Evolutionary conservation across 805 yeast species (phyloP).

Genomic region (Isabelozyma heimii): DNA sequence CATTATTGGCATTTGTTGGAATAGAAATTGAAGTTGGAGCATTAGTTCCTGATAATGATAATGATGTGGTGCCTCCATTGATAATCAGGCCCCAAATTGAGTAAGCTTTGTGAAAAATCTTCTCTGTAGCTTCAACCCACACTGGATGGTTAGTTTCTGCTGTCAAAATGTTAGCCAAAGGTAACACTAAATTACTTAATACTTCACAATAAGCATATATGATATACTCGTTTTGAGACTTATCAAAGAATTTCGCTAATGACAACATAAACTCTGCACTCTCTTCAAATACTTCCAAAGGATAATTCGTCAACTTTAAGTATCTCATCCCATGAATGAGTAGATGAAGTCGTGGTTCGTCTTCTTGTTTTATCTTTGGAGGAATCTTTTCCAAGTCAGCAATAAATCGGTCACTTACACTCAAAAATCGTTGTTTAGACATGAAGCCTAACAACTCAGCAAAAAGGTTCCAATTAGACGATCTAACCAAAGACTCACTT

Average conservation of each 20-base stretch:
- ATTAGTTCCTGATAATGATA: not conserved
- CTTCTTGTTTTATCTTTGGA: constrained; percentile 24
- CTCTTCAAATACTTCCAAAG: constrained; percentile 88
- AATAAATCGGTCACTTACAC: constrained; percentile 90
- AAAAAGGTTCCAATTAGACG: constrained; percentile 91
- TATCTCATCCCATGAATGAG: constrained; percentile 91
- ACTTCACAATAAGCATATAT: constrained; percentile 84
- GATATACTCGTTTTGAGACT: constrained; percentile 62
- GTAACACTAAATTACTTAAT: constrained; percentile 67
- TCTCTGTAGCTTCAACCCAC: constrained; percentile 81
- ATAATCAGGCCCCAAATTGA: constrained; percentile 43
- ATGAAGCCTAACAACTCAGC: constrained; percentile 87
- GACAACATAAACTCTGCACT: constrained; percentile 88
- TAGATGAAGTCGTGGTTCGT: constrained; percentile 60
- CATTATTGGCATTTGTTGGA: constrained; percentile 11
- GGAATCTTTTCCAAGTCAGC: constrained; percentile 89
- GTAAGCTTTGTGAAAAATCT: constrained; percentile 52
- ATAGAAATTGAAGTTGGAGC: not conserved
- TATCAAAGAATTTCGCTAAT: constrained; percentile 74
- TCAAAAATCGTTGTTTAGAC: constrained; percentile 78
- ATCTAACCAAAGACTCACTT: constrained; percentile 62
- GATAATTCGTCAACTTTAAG: constrained; percentile 73
- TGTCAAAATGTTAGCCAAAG: constrained; percentile 80
- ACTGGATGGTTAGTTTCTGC: constrained; percentile 96
- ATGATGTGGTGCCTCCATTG: constrained; percentile 2